Base-by-base conservation (phyloP, 2,329 filamentous ascomycete genomes). In the Colletotrichum echinochloae region DNA sequence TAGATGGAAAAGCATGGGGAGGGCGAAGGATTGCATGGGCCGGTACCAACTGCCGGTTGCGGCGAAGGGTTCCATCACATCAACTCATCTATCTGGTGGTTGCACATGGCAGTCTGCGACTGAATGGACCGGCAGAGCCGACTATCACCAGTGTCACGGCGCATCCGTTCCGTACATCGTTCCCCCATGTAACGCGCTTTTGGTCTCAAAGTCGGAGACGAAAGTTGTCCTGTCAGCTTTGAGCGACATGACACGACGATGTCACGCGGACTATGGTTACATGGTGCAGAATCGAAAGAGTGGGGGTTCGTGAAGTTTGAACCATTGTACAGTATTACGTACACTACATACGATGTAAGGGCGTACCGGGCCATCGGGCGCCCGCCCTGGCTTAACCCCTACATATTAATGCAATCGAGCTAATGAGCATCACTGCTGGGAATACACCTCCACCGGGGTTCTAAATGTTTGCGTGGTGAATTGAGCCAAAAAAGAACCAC, bases 351-450 rank as follows among this genome's bases (percentile, higher is more conserved):
- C 4, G 11, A 35, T 5, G 44, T 48, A 54, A 28, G 23, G 16
- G 52, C 54, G 28, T 41, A 55, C 56, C 11, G 2, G 18, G 41
- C n/a, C n/a, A 57, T 33, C 35, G 35, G 67, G 52, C n/a, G n/a
- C n/a, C 35, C 64, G 41, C 20, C 57, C 16, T 23, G 20, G 46
- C 18, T 12, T 8, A n/a, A 41, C 51, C 67, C 67, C 57, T 67
- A 52, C 20, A 16, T 23, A 16, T 62, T 54, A 59, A 63, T 59
- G 39, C 44, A 46, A 14, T 14, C 51, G 41, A 44, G 30, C 44
- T 67, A 48, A 63, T 67, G 56, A 49, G 52, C 54, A 37, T 44
- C 52, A 68, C 44, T 26, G 44, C 59, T 52, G 57, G 67, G 44
- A 30, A 59, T 67, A n/a, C n/a, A n/a, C n/a, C n/a, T n/a, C n/a